phyloP scores from a whole-genome alignment of 257 asterid species.

The Agastache rugosa region DNA sequence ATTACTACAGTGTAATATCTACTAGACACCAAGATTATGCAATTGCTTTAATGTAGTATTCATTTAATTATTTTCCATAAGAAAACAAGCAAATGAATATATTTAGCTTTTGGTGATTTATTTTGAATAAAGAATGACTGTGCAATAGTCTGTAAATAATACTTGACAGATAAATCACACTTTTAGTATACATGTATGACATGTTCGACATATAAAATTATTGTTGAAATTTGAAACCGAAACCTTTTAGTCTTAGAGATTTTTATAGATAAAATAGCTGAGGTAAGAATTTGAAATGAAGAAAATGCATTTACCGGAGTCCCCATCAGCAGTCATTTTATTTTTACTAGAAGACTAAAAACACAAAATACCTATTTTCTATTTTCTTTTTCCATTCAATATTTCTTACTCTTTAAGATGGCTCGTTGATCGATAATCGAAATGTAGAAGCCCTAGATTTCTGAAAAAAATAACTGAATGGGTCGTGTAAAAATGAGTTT shows the following conservation, averaged over 20 bases:
- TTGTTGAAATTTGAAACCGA: too few relatives aligned
- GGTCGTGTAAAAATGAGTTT: constrained; percentile 39
- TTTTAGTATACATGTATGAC: too few relatives aligned
- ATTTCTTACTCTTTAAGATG: constrained; percentile 37
- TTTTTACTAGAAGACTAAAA: constrained; percentile 26
- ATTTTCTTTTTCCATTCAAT: constrained; percentile 8
- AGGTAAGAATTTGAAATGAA: neutral
- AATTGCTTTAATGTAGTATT: neutral
- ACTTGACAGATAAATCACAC: too few relatives aligned
- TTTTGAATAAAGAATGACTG: neutral
- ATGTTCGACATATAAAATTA: too few relatives aligned
- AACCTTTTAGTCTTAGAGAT: too few relatives aligned
- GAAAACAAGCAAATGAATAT: too few relatives aligned
- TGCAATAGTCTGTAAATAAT: too few relatives aligned
- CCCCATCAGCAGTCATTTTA: constrained; percentile 29
- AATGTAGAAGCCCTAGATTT: constrained; percentile 53
- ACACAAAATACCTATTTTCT: constrained; percentile 12
- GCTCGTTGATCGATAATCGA: constrained; percentile 53
- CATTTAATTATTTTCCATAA: neutral
- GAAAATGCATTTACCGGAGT: constrained; percentile 28
- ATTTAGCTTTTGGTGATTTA: too few relatives aligned
- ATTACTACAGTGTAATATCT: too few relatives aligned
- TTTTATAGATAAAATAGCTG: neutral
- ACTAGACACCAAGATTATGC: neutral
- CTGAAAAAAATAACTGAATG: constrained; percentile 39